Conservation (phyloP, 345 rosid genomes). For the Hevea brasiliensis region DNA sequence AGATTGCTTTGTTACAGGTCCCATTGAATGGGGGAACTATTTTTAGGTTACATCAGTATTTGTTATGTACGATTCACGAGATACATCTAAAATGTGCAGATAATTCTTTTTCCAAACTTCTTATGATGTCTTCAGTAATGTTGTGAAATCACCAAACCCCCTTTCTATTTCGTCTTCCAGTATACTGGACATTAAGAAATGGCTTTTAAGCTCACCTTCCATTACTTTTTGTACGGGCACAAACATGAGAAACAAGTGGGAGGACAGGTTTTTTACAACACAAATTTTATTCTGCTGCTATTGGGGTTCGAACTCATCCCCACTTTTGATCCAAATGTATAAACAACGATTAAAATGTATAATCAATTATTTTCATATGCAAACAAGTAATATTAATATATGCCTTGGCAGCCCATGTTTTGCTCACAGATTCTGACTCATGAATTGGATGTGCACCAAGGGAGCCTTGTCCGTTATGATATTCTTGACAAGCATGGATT, state of each 20-base stretch:
- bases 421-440: neutral
- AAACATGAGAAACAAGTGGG: too few species aligned
- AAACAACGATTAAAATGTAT: too few species aligned
- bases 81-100: slow-evolving; percentile 56
- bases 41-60: slow-evolving; percentile 39
- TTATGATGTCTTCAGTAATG: neutral
- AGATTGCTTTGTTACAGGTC: slow-evolving; percentile 50
- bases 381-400: neutral
- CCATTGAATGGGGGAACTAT: slow-evolving; percentile 42
- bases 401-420: neutral
- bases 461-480: too few species aligned
- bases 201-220: too few species aligned
- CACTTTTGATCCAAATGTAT: too few species aligned
- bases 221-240: too few species aligned
- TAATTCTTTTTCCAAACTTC: slow-evolving; percentile 25
- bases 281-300: too few species aligned
- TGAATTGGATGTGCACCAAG: neutral
- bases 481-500: too few species aligned
- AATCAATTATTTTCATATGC: too few species aligned
- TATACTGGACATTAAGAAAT: neutral
- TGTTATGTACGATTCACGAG: slow-evolving; percentile 40
- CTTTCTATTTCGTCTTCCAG: neutral
- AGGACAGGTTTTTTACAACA: too few species aligned
- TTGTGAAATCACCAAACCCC: neutral
- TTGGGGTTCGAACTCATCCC: too few species aligned